These are phyloP conservation scores for Candida albicans DNA, from an alignment of 1,139 yeast species.

Conservation along the genomic window DNA sequence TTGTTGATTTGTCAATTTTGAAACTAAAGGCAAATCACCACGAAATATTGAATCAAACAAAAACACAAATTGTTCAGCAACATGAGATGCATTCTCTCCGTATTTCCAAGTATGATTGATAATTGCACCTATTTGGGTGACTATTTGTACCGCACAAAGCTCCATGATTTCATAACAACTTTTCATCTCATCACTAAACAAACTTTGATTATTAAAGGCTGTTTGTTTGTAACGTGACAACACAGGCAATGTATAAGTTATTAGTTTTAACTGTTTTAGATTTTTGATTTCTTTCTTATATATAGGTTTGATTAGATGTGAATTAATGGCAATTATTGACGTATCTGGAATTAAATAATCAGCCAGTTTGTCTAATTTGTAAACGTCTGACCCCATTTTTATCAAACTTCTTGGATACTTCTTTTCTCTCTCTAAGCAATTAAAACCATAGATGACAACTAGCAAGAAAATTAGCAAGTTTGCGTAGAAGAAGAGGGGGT, in stretches of 20 bases:
- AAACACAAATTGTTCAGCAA: slow-evolving; percentile 7
- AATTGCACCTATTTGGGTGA: slow-evolving; percentile 1
- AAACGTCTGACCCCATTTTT: no score
- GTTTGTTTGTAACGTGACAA: slow-evolving; percentile 3
- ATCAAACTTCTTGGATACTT: no score
- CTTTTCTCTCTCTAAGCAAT: no score
- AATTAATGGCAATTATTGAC: not conserved
- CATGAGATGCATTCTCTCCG: slow-evolving; percentile 1
- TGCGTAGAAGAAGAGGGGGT: no score
- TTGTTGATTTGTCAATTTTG: not conserved
- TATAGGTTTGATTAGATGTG: not conserved
- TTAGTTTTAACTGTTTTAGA: slow-evolving; percentile 1
- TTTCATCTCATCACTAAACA: slow-evolving; percentile 1
- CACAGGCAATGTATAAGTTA: slow-evolving; percentile 4
- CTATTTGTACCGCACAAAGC: not conserved
- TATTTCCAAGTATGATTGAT: slow-evolving; percentile 7
- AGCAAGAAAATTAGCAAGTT: no score
- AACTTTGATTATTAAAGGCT: not conserved
- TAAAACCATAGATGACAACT: no score
- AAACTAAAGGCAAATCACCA: not conserved
- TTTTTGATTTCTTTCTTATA: not conserved
- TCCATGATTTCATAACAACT: slow-evolving; percentile 2
- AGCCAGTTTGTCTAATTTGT: not conserved
- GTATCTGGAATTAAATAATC: not conserved
- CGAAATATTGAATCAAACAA: slow-evolving; percentile 2